Percentiles rank a stretch among this genome's conserved stretches.
phyloP scores from a whole-genome alignment of 345 rosid species.

The Lagerstroemia speciosa region DNA sequence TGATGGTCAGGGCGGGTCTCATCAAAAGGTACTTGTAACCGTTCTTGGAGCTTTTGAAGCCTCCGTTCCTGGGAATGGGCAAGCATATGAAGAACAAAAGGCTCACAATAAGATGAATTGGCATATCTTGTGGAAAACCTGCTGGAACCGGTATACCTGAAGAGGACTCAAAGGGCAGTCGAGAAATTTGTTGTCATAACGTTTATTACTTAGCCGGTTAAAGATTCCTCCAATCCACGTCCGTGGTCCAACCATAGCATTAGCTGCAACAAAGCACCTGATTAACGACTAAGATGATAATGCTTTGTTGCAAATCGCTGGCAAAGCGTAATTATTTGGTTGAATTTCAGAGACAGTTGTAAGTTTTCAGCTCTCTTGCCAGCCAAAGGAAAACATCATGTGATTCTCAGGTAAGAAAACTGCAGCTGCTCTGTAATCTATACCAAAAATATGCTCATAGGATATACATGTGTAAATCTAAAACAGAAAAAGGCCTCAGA shows the following conservation, averaged over 20 bases:
- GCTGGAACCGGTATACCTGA: constrained; percentile 39
- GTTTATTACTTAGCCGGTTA: constrained; percentile 47
- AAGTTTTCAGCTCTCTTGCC: background rate
- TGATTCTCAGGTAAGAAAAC: background rate
- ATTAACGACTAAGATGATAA: background rate
- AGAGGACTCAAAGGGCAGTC: constrained; percentile 52
- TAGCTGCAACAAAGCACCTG: constrained; percentile 39
- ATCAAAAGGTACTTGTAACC: constrained; percentile 62
- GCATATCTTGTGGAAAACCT: background rate
- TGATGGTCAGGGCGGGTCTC: constrained; percentile 84
- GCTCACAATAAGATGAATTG: background rate
- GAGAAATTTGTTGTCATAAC: constrained; percentile 32
- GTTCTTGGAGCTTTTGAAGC: constrained; percentile 72
- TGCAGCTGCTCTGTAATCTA: background rate
- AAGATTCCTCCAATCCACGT: constrained; percentile 89
- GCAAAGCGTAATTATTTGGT: background rate
- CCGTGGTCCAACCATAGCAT: constrained; percentile 91
- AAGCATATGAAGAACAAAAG: background rate
- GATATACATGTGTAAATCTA: background rate
- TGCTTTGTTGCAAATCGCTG: background rate
- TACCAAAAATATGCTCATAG: background rate
- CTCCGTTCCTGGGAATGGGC: constrained; percentile 50
- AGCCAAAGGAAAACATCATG: background rate
- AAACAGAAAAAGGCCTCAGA: background rate
- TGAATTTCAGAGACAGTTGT: background rate